Evolutionary conservation across 1,284 basidiomycete genomes (phyloP), one percentile per base, ranked within the genome.

Genomic region (Inonotus hispidus): DNA sequence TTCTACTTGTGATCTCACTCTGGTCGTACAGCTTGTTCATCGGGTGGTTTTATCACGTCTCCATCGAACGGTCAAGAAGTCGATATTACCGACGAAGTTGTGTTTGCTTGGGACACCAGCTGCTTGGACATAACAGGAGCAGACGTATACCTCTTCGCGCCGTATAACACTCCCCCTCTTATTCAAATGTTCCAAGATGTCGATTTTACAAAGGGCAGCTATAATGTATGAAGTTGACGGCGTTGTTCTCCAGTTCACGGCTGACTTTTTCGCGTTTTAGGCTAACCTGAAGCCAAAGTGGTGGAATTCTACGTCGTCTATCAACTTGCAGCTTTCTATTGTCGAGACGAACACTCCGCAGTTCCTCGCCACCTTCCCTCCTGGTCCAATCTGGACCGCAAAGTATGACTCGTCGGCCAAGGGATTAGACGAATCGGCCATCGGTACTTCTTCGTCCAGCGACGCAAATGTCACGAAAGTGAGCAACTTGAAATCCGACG

Each of bases 81-180:
- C 65, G 77, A 85, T 65, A 78, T 81, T 5, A 75, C 80, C 58
- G 68, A 80, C 23, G 74, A 82, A 0, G 69, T 92, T 67, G 80
- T 79, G 50, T 83, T 94, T 68, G 75, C 81, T 55, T 94, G 92
- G 92, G 82, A 93, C 71, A 76, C 82, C 0, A 75, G 82, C 53
- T 85, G 85, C 70, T 67, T 87, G 56, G 56, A 73, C 47, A 72
- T 72, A 58, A 65, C 73, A 35, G 74, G 74, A 43, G 76, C 90
- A 68, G 90, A 93, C 74, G 85, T 95, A 66, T 88, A 88, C 71
- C 82, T 95, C 57, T 85, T 84, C 70, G 82, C 82, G 0, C 83
- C 88, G 0, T 70, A 71, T 38, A 70, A 77, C 2, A 59, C 68
- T 23, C 72, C 67, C 38, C 73, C 82, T 11, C 77, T 79, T 41